phyloP scores from a whole-genome alignment of 139 green algal species.

The Micromonas commoda region DNA sequence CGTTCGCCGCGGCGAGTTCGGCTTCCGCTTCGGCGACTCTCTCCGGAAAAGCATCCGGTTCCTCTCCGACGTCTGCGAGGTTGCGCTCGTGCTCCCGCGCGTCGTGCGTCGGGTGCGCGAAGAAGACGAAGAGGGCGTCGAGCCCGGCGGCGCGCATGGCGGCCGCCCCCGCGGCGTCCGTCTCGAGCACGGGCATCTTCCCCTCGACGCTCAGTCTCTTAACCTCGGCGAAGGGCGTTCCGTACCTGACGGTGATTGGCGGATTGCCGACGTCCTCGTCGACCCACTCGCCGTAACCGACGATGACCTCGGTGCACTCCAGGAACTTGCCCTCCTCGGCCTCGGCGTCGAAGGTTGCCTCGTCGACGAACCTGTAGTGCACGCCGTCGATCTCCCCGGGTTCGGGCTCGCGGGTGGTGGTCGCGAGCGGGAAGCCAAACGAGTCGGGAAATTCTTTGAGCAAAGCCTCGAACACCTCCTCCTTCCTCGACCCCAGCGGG shows the following conservation, averaged over 20 bases:
- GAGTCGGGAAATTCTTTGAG: slow-evolving; percentile 63
- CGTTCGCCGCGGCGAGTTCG: neutral
- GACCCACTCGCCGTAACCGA: neutral
- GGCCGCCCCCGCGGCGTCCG: slow-evolving; percentile 4
- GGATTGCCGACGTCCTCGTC: neutral
- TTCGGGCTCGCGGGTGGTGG: slow-evolving; percentile 41
- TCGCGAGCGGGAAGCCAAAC: slow-evolving; percentile 53
- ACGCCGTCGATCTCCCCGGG: slow-evolving; percentile 12
- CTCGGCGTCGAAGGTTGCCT: slow-evolving; percentile 9
- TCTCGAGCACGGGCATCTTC: slow-evolving; percentile 27
- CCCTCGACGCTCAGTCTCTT: neutral
- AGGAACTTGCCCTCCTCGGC: slow-evolving; percentile 6
- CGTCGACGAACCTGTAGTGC: slow-evolving; percentile 4
- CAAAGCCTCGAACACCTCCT: slow-evolving; percentile 49
- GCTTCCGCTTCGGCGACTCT: neutral
- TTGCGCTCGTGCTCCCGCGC: neutral
- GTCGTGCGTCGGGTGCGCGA: neutral
- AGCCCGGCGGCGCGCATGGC: neutral
- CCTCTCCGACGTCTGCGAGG: neutral
- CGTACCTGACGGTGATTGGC: slow-evolving; percentile 13
- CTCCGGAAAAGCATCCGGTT: neutral
- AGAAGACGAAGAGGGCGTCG: slow-evolving; percentile 12
- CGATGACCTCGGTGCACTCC: slow-evolving; percentile 18
- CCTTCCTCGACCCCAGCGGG: slow-evolving; percentile 29
- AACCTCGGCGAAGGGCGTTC: neutral